A percentile compares a stretch with the other conserved stretches of the same genome.
phyloP scores from a whole-genome alignment of 2,329 filamentous ascomycete species.

The Ophiocordyceps camponoti-leonardi region DNA sequence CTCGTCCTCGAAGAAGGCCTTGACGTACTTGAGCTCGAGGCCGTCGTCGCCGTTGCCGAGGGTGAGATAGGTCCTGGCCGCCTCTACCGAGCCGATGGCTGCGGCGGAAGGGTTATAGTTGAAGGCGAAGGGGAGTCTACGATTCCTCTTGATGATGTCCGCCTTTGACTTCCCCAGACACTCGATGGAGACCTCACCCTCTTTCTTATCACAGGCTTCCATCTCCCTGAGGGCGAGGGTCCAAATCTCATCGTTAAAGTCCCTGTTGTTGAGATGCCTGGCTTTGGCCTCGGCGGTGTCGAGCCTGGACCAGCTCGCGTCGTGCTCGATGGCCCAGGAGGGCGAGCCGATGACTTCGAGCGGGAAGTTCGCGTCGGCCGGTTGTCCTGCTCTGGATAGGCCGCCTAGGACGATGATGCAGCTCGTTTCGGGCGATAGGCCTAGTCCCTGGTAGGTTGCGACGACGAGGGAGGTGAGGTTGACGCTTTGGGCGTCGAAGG shows the following conservation, averaged over 20 bases:
- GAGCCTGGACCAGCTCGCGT: background rate
- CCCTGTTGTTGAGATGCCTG: background rate
- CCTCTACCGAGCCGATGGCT: background rate
- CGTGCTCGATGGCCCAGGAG: background rate
- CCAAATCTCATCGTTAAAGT: background rate
- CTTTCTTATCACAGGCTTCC: background rate
- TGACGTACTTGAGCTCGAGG: background rate
- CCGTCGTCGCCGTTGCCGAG: background rate
- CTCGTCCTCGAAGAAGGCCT: background rate
- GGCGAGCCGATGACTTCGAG: background rate
- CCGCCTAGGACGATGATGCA: background rate
- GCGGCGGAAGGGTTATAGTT: background rate
- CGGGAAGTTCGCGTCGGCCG: background rate
- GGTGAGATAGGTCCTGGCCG: background rate
- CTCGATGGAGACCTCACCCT: background rate
- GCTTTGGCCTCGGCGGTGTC: background rate
- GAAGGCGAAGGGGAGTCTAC: background rate
- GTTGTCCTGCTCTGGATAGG: background rate
- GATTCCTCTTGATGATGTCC: background rate
- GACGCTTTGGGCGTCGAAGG: background rate
- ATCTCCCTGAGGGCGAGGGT: background rate
- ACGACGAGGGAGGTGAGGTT: background rate
- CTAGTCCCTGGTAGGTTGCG: background rate
- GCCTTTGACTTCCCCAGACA: background rate
- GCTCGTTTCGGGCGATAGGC: background rate